Percentiles rank a stretch among this genome's conserved stretches.
phyloP scores from a whole-genome alignment of 2,329 filamentous ascomycete genomes.

The Aspergillus japonicus region DNA sequence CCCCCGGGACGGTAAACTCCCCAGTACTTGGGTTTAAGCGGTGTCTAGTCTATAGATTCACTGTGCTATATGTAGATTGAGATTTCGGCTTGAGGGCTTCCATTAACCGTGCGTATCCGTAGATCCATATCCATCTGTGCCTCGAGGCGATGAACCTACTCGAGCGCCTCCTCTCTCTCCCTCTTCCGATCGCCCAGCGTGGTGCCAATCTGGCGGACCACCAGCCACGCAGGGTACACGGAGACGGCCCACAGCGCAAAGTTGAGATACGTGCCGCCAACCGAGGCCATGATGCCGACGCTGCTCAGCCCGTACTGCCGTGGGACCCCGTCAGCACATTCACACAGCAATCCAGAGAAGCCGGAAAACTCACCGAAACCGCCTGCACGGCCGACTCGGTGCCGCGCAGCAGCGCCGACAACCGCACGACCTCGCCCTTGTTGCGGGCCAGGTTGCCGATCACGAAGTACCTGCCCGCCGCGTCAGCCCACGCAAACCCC shows the following conservation, averaged over 20 bases:
- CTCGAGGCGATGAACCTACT: background rate
- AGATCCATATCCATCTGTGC: no score
- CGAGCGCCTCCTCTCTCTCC: constrained; percentile 8
- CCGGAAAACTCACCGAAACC: constrained; percentile 50
- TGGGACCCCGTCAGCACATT: background rate
- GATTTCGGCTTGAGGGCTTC: no score
- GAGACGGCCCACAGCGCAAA: constrained; percentile 67
- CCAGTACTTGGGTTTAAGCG: no score
- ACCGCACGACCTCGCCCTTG: constrained; percentile 65
- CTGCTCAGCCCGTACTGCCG: constrained; percentile 63
- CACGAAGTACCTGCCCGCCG: constrained; percentile 60
- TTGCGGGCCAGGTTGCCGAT: constrained; percentile 63
- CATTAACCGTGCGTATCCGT: no score
- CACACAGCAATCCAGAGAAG: no score
- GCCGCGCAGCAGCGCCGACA: constrained; percentile 65
- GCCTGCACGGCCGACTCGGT: constrained; percentile 73
- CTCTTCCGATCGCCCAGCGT: constrained; percentile 32
- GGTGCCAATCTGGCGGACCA: constrained; percentile 57
- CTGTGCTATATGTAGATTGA: no score
- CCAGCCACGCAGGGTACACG: constrained; percentile 65
- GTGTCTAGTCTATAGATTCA: no score
- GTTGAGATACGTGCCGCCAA: constrained; percentile 69
- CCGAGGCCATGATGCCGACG: constrained; percentile 60
- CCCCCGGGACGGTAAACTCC: no score
- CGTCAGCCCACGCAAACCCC: background rate